Conservation (phyloP, 1,284 basidiomycete species). For the Rhizoctonia solani region DNA sequence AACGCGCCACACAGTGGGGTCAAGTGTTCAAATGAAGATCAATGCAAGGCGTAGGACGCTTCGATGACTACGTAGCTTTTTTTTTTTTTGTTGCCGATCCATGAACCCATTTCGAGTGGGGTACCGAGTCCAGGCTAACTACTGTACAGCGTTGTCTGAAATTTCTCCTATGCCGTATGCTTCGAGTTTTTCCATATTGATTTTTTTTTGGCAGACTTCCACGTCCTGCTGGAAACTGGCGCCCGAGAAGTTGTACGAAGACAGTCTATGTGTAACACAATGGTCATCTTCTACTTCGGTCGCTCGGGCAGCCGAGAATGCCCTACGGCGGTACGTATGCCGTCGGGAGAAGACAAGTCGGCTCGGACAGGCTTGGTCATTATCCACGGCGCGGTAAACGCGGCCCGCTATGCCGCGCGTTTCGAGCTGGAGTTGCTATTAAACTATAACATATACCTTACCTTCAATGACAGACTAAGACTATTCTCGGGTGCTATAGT, state of each 20-base stretch:
- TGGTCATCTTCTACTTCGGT: too few species aligned
- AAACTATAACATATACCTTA: too few species aligned
- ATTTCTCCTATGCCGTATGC: background rate
- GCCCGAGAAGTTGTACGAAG: slow-evolving; percentile 4
- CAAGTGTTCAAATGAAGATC: background rate
- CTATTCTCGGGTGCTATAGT: too few species aligned
- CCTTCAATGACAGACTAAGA: too few species aligned
- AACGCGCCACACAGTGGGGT: background rate
- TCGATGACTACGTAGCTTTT: background rate
- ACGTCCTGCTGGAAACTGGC: slow-evolving; percentile 2
- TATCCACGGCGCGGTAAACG: too few species aligned
- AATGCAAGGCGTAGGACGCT: background rate
- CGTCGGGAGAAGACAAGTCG: too few species aligned
- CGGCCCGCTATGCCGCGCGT: too few species aligned
- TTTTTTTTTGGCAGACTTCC: background rate
- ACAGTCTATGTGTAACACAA: too few species aligned
- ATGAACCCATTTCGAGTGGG: background rate
- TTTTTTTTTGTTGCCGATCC: background rate
- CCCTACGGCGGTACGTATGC: too few species aligned
- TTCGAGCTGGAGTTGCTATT: too few species aligned
- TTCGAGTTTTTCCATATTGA: background rate
- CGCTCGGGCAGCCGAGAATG: too few species aligned
- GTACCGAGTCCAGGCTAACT: background rate
- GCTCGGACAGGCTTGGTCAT: background rate
- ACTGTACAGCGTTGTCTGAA: background rate